Percentiles rank a stretch among this genome's conserved stretches.
phyloP scores from a whole-genome alignment of 2,329 filamentous ascomycete genomes.

The Myotisia sp. region DNA sequence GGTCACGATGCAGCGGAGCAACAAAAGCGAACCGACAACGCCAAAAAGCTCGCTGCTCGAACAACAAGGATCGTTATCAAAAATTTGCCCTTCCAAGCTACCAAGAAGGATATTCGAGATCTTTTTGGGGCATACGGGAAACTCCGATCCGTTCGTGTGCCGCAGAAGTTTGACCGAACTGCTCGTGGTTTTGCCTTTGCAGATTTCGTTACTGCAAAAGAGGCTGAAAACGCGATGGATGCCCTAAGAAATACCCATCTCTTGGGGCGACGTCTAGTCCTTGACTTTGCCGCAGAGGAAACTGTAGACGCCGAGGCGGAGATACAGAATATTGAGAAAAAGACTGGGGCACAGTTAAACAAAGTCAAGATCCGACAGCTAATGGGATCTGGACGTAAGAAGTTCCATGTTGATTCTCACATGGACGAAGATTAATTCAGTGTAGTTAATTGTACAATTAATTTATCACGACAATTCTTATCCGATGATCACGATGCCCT shows the following conservation, averaged over 20 bases:
- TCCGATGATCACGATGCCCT: no score
- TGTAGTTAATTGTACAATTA: no score
- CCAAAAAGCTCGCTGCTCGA: constrained; percentile 62
- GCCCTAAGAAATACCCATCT: constrained; percentile 87
- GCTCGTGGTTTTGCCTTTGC: constrained; percentile 93
- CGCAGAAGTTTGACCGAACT: constrained; percentile 82
- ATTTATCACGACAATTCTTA: no score
- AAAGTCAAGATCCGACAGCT: constrained; percentile 83
- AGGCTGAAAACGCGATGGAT: constrained; percentile 82
- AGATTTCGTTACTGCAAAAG: constrained; percentile 80
- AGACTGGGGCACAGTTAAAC: constrained; percentile 78
- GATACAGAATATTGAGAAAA: constrained; percentile 93
- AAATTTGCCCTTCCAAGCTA: constrained; percentile 91
- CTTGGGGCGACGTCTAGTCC: constrained; percentile 71
- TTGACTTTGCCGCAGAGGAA: constrained; percentile 84
- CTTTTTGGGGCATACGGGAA: constrained; percentile 85
- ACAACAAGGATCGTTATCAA: constrained; percentile 94
- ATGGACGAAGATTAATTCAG: constrained; percentile 45
- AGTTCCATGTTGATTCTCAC: constrained; percentile 65
- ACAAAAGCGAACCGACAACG: constrained; percentile 57
- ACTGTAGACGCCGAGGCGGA: constrained; percentile 86
- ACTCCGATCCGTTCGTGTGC: constrained; percentile 79
- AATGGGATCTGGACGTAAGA: constrained; percentile 65
- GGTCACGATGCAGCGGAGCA: constrained; percentile 27
- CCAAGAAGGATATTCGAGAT: constrained; percentile 77